These are phyloP conservation scores for Massospora cicadina DNA, from an alignment of 371 early-diverging fungal species.

Conservation along the genomic window DNA sequence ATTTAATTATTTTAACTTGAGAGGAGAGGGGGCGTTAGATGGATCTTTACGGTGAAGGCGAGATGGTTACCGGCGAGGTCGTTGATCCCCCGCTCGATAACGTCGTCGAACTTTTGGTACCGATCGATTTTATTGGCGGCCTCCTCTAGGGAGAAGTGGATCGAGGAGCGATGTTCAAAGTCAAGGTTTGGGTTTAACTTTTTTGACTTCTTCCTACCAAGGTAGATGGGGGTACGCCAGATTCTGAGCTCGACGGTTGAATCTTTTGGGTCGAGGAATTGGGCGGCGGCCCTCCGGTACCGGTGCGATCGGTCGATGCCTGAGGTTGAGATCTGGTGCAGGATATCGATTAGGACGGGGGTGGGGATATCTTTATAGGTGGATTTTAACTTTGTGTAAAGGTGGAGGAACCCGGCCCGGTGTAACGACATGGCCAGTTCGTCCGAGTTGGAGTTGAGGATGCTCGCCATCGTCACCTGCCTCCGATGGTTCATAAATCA, in stretches of 20 bases:
- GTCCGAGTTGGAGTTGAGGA: neutral
- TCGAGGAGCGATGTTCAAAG: neutral
- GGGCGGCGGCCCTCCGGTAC: no score
- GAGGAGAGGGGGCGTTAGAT: conserved; percentile 3
- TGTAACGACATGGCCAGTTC: neutral
- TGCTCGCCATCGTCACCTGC: conserved; percentile 8
- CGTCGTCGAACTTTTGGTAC: conserved; percentile 1
- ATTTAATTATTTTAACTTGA: conserved; percentile 2
- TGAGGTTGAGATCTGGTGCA: neutral
- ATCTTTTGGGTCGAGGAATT: neutral
- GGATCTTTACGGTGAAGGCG: conserved; percentile 6
- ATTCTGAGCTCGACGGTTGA: neutral
- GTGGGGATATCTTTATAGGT: neutral
- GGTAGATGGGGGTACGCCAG: neutral
- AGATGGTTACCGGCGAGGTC: neutral
- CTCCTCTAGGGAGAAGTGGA: conserved; percentile 5
- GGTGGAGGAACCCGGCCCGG: conserved; percentile 1
- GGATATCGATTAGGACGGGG: neutral
- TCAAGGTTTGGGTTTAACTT: neutral
- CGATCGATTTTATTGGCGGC: neutral
- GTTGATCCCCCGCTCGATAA: neutral
- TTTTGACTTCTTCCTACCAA: neutral
- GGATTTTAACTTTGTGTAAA: neutral
- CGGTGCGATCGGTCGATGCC: neutral
- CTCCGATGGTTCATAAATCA: neutral